A percentile compares a stretch with the other conserved stretches of the same genome.
Conservation (phyloP, 352 stramenopile genomes). For the Globisporangium alternatum region DNA sequence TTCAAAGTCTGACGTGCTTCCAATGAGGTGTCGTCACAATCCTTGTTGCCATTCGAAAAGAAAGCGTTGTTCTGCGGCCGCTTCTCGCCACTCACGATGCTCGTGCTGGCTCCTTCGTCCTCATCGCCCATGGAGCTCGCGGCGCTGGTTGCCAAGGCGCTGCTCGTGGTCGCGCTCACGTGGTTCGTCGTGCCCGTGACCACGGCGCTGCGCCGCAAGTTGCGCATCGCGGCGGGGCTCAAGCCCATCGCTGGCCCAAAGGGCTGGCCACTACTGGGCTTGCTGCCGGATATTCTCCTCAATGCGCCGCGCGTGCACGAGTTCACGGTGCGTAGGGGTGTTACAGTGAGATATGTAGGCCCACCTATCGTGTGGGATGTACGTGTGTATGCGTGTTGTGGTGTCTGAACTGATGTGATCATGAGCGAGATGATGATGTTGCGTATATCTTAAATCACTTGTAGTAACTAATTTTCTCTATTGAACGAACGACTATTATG, state of each 20-base stretch:
- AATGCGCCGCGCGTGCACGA: slow-evolving; percentile 14
- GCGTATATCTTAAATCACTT: neutral
- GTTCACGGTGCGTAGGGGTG: slow-evolving; percentile 10
- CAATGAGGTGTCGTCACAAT: too few relatives aligned
- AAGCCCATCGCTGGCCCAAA: slow-evolving; percentile 14
- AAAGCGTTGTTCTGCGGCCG: too few relatives aligned
- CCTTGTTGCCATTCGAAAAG: too few relatives aligned
- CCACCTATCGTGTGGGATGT: neutral
- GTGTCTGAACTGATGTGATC: neutral
- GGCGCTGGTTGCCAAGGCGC: neutral
- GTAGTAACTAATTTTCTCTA: too few relatives aligned
- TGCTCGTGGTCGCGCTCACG: slow-evolving; percentile 6
- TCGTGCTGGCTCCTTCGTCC: neutral
- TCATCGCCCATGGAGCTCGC: neutral
- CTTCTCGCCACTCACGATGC: neutral
- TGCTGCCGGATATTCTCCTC: slow-evolving; percentile 9
- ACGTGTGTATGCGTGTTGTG: neutral
- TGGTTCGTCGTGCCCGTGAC: neutral
- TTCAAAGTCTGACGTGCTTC: too few relatives aligned
- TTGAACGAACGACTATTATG: too few relatives aligned
- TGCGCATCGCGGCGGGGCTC: slow-evolving; percentile 14
- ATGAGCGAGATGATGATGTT: neutral
- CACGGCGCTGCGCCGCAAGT: slow-evolving; percentile 9
- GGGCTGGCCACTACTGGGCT: slow-evolving; percentile 10
- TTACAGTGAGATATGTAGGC: neutral